Base-by-base conservation (phyloP, 2,329 filamentous ascomycete species). In the Pyrenochaeta sp. region DNA sequence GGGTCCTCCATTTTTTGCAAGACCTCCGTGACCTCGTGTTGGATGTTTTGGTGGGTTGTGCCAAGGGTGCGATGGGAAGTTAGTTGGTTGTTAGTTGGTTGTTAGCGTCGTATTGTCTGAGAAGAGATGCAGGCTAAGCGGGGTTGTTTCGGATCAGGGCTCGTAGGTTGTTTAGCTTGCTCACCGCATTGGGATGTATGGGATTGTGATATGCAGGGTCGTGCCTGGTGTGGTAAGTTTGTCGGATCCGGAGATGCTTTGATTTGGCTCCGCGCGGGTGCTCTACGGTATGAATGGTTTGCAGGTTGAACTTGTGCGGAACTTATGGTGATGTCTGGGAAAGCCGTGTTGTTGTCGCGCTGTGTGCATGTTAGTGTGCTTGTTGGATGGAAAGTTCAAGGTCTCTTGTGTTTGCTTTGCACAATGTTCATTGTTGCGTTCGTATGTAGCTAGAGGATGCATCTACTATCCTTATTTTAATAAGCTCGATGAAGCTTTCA, bases 171-270 rank as follows among this genome's bases (percentile, higher is more conserved):
- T 9, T 19, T 19, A 30, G 22, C 42, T 7, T 9, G 22, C 42
- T 39, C 36, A n/a, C 36, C 36, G 36, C 42, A 15, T 44, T 12
- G 22, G 22, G 22, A 44, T 25, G 42, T 28, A 28, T 40, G 32
- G 36, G 34, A 39, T 39, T 39, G 46, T 24, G 36, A 37, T 24
- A 52, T 46, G 50, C 50, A 52, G 50, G 50, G 42, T 44, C 50
- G 13, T 37, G 28, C 40, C 50, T 43, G 50, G 40, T 27, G 5
- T 7, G 25, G 46, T 49, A 30, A 32, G 40, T 22, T 19, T 19
- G 13, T n/a, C 46, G 19, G 15, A 49, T 37, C 24, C 32, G 46
- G 8, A 5, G 45, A 24, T 28, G 5, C 22, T 5, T 15, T 24
- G 32, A 49, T 9, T 30, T 30, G 5, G 28, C 9, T 30, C 28